Evolutionary conservation across 148 eudicot species (phyloP).

Genomic region (Nyssa sinensis): DNA sequence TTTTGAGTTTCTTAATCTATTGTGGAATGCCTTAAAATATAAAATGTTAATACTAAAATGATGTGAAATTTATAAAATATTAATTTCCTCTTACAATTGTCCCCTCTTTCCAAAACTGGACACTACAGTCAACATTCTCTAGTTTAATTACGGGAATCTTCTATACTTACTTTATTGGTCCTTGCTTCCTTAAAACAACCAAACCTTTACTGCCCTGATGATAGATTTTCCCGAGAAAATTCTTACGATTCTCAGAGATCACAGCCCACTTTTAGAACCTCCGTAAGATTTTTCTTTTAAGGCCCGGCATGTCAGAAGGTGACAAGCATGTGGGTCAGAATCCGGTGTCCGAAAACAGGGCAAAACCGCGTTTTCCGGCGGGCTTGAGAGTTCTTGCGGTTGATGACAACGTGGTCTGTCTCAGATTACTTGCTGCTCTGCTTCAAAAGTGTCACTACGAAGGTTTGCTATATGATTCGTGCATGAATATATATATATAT

Average conservation of each 20-base stretch:
- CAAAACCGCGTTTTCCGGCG: constrained; percentile 14
- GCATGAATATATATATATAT: not conserved
- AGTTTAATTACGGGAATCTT: no score
- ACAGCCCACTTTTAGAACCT: no score
- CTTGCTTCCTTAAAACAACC: no score
- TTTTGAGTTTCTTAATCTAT: no score
- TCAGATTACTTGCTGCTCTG: not conserved
- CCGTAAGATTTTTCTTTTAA: not conserved
- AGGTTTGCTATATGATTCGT: constrained; percentile 17
- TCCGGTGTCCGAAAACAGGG: not conserved
- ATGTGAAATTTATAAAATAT: no score
- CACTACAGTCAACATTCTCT: no score
- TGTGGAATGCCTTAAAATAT: no score
- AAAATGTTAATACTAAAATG: no score
- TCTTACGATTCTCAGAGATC: not conserved
- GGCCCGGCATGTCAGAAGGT: not conserved
- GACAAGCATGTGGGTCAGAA: not conserved
- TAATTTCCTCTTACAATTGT: no score
- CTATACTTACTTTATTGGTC: no score
- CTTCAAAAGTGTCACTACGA: constrained; percentile 29
- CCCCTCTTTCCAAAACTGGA: no score
- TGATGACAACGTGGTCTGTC: constrained; percentile 35
- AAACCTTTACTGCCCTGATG: no score
- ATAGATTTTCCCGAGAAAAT: not conserved
- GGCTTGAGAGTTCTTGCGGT: constrained; percentile 39